Percentiles rank a stretch among this genome's conserved stretches.
These are phyloP conservation scores for Aleurites moluccanus DNA, from an alignment of 441 rosid species.

Conservation along the genomic window DNA sequence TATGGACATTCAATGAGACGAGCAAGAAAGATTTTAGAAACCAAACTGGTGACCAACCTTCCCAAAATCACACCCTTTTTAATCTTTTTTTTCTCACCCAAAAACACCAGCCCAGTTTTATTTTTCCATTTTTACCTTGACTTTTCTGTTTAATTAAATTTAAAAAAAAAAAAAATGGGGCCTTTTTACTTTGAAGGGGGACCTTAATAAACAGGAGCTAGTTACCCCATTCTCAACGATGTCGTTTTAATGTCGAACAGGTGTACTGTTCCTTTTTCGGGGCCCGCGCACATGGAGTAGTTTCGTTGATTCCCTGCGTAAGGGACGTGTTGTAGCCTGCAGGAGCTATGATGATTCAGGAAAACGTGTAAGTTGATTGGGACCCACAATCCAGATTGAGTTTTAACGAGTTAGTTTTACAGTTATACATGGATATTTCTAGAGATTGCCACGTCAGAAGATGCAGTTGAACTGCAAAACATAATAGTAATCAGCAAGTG, in stretches of 20 bases:
- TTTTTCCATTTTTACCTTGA: not conserved
- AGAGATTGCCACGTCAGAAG: slow-evolving; percentile 33
- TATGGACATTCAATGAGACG: not conserved
- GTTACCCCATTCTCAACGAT: no score
- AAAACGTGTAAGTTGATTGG: slow-evolving; percentile 1
- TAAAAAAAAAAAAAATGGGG: not conserved
- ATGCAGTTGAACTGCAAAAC: slow-evolving; percentile 18
- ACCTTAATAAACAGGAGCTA: not conserved
- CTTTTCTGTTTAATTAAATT: not conserved
- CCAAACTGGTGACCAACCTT: slow-evolving; percentile 35
- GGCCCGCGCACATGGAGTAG: not conserved
- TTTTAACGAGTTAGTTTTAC: not conserved
- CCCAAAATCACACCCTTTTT: not conserved
- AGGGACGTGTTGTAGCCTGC: slow-evolving; percentile 11
- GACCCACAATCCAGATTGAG: not conserved
- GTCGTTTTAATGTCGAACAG: not conserved
- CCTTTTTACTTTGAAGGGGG: not conserved
- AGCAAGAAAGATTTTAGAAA: slow-evolving; percentile 6
- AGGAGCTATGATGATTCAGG: not conserved
- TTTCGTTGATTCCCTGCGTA: not conserved
- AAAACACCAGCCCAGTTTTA: not conserved
- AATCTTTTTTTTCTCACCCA: not conserved
- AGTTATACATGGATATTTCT: not conserved
- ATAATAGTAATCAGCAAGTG: not conserved
- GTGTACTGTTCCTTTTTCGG: not conserved